phyloP scores from a whole-genome alignment of 495 filamentous ascomycete species.

The Talaromyces adpressus region DNA sequence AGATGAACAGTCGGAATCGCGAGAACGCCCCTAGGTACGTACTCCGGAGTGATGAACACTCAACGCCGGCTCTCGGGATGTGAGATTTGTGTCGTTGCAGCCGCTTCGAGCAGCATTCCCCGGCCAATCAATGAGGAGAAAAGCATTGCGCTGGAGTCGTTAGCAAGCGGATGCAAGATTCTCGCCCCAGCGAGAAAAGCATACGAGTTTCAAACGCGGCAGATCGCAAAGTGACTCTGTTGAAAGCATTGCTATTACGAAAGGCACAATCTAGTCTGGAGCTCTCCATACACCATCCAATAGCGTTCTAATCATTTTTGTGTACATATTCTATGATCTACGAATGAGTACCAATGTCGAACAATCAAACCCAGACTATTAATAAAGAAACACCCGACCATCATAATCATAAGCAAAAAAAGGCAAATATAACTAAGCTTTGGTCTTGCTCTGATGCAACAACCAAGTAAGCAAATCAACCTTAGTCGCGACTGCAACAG shows the following conservation, averaged over 20 bases:
- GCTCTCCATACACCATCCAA: not conserved
- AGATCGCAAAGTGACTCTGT: not conserved
- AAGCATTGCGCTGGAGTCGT: not conserved
- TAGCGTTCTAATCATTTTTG: not conserved
- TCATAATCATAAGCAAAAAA: not conserved
- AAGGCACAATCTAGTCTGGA: not conserved
- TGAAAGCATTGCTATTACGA: not conserved
- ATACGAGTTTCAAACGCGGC: not conserved
- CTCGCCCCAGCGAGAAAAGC: not conserved
- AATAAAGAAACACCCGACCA: not conserved
- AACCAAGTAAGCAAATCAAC: slow-evolving; percentile 92
- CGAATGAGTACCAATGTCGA: not conserved
- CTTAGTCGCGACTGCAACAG: slow-evolving; percentile 90
- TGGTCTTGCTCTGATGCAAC: slow-evolving; percentile 53
- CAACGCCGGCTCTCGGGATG: not conserved
- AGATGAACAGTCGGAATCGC: not conserved
- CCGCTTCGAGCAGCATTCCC: not conserved
- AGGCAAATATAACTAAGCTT: not conserved
- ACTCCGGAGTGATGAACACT: not conserved
- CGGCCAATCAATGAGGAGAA: not conserved
- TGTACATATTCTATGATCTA: slow-evolving; percentile 3
- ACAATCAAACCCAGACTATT: not conserved
- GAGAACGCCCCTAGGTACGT: not conserved
- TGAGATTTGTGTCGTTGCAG: not conserved
- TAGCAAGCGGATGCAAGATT: not conserved